Evolutionary conservation across 1,284 basidiomycete species (phyloP).

Genomic region (Boletellus dicymbophilus): DNA sequence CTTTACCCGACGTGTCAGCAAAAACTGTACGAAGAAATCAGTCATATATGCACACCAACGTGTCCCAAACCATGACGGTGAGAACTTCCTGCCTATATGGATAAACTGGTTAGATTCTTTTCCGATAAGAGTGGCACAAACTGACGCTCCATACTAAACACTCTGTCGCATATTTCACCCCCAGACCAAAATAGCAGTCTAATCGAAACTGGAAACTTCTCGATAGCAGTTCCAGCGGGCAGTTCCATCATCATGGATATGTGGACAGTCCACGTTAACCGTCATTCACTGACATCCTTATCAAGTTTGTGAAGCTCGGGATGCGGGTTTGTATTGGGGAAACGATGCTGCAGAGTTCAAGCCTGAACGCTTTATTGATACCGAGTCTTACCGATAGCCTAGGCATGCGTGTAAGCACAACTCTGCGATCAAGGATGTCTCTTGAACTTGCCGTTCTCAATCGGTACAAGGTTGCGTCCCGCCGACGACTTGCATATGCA

Average conservation of each 20-base stretch:
- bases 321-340: no score
- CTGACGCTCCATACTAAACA: slow-evolving; percentile 31
- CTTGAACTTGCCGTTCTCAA: slow-evolving; percentile 42
- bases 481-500: slow-evolving; percentile 34
- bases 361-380: slow-evolving; percentile 51
- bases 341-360: slow-evolving; percentile 41
- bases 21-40: slow-evolving; percentile 43
- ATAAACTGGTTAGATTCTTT: slow-evolving; percentile 32
- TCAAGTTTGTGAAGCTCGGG: no score
- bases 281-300: no score
- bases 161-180: slow-evolving; percentile 35
- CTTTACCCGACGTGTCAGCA: slow-evolving; percentile 46
- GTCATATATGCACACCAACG: slow-evolving; percentile 35
- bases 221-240: slow-evolving; percentile 41
- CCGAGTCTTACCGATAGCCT: slow-evolving; percentile 38
- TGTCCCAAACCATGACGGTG: slow-evolving; percentile 23
- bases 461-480: slow-evolving; percentile 42
- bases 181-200: slow-evolving; percentile 24
- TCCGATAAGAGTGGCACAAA: background rate
- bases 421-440: no score
- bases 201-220: slow-evolving; percentile 31
- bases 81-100: slow-evolving; percentile 27
- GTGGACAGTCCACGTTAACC: slow-evolving; percentile 37
- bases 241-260: slow-evolving; percentile 41
- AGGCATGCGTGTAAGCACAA: slow-evolving; percentile 32